Conservation (phyloP, 2,329 filamentous ascomycete species). For the Lachnum nothofagi region DNA sequence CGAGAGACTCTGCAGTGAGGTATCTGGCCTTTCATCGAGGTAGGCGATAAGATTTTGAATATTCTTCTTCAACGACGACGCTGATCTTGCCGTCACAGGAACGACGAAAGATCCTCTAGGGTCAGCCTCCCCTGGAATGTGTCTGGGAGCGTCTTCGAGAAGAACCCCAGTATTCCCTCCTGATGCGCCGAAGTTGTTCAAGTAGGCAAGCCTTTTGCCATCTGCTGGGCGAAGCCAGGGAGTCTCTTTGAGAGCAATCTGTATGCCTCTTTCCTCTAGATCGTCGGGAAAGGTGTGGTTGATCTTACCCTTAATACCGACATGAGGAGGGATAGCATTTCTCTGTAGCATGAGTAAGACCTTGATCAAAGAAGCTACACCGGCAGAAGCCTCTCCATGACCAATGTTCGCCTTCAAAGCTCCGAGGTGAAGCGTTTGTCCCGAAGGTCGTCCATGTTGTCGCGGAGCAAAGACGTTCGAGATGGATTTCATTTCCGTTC, state of each 20-base stretch:
- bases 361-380: slow-evolving; percentile 33
- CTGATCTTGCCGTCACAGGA: slow-evolving; percentile 44
- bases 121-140: slow-evolving; percentile 34
- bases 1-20: slow-evolving; percentile 25
- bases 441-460: slow-evolving; percentile 41
- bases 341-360: slow-evolving; percentile 31
- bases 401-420: slow-evolving; percentile 35
- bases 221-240: slow-evolving; percentile 30
- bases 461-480: slow-evolving; percentile 57
- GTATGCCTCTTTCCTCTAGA: slow-evolving; percentile 34
- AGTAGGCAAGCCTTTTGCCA: slow-evolving; percentile 34
- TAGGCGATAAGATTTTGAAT: slow-evolving; percentile 22
- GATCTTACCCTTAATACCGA: slow-evolving; percentile 33
- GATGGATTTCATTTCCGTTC: slow-evolving; percentile 75
- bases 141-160: slow-evolving; percentile 33
- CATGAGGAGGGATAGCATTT: slow-evolving; percentile 30
- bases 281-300: slow-evolving; percentile 32
- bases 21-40: slow-evolving; percentile 22
- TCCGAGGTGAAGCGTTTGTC: slow-evolving; percentile 46
- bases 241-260: slow-evolving; percentile 29
- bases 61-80: slow-evolving; percentile 25
- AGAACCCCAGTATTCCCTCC: slow-evolving; percentile 32
- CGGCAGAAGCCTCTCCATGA: slow-evolving; percentile 34
- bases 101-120: slow-evolving; percentile 42
- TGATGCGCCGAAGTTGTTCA: slow-evolving; percentile 43